phyloP scores from a whole-genome alignment of 140 eudicot species.

The Bidens hawaiensis region DNA sequence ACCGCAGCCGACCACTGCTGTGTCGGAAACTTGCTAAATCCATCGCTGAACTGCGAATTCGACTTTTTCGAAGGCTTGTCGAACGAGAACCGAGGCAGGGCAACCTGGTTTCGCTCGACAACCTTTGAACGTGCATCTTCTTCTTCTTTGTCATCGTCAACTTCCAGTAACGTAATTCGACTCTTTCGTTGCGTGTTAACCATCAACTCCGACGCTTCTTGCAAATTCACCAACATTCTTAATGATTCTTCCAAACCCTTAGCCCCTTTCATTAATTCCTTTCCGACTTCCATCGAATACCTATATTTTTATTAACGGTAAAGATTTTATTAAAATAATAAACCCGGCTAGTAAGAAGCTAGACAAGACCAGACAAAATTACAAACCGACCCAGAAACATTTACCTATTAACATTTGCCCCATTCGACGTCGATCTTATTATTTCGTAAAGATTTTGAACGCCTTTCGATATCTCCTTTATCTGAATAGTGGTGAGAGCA shows the following conservation, averaged over 20 bases:
- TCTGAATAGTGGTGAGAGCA: conserved; percentile 50
- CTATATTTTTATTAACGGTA: too few species aligned
- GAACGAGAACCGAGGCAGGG: conserved; percentile 76
- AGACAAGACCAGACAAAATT: too few species aligned
- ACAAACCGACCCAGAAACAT: too few species aligned
- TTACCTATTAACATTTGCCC: conserved; percentile 36
- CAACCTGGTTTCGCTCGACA: conserved; percentile 43
- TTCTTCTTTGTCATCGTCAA: conserved; percentile 49
- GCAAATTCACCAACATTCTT: conserved; percentile 73
- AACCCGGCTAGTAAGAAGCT: too few species aligned
- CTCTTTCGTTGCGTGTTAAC: conserved; percentile 40
- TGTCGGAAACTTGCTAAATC: conserved; percentile 18
- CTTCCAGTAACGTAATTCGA: conserved; percentile 60
- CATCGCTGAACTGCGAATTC: conserved; percentile 14
- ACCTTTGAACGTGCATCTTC: conserved; percentile 22
- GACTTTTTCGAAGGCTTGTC: conserved; percentile 49
- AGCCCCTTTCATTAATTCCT: conserved; percentile 78
- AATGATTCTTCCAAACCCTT: conserved; percentile 79
- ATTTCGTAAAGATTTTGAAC: conserved; percentile 74
- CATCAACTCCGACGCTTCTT: conserved; percentile 67
- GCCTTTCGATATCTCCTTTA: conserved; percentile 76
- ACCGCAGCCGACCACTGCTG: conserved; percentile 44
- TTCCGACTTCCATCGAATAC: conserved; percentile 69
- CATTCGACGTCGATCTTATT: conserved; percentile 51
- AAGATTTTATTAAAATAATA: too few species aligned